Conservation (phyloP, 2,329 filamentous ascomycete genomes). For the Fusarium hainanense region DNA sequence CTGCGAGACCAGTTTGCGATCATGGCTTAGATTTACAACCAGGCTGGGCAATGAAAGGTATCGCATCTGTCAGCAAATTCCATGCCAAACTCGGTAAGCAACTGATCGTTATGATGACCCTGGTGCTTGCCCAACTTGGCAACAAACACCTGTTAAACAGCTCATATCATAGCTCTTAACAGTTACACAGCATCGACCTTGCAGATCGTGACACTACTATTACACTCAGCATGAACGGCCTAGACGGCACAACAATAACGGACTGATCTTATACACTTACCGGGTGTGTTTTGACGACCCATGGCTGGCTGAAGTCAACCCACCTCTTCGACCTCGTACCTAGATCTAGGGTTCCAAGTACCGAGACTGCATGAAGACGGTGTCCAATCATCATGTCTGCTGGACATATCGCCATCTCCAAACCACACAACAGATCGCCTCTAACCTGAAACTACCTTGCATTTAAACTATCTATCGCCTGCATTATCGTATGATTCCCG, state of each 20-base stretch:
- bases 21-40: not conserved
- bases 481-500: not conserved
- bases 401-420: not conserved
- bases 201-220: not conserved
- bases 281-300: not conserved
- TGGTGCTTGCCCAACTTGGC: not conserved
- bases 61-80: not conserved
- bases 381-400: not conserved
- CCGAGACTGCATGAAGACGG: not conserved
- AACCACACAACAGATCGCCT: not conserved
- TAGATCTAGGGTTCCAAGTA: slow-evolving; percentile 2
- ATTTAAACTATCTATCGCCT: not conserved
- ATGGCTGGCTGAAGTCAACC: not conserved
- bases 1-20: not conserved
- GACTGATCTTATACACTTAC: not conserved
- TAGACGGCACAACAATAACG: not conserved
- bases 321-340: not conserved
- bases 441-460: not conserved
- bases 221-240: not conserved
- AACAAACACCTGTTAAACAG: not conserved
- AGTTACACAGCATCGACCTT: not conserved
- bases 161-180: not conserved
- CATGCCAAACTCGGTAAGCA: not conserved
- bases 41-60: not conserved
- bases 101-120: not conserved